Conservation (phyloP, 2,329 filamentous ascomycete genomes). For the Aquanectria penicillioides region DNA sequence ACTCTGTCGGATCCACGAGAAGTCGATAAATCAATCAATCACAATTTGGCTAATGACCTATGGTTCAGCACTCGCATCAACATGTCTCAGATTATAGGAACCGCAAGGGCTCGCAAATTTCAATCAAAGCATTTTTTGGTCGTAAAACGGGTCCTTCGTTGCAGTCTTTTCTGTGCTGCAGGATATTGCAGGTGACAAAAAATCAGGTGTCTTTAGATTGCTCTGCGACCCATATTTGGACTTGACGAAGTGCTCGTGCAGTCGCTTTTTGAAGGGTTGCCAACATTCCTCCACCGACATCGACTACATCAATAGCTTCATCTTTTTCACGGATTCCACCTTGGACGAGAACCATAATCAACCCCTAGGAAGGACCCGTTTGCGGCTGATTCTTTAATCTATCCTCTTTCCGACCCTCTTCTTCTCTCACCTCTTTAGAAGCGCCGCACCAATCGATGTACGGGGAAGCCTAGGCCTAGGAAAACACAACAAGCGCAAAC, state of each 20-base stretch:
- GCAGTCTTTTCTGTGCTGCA: conserved; percentile 4
- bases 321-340: conserved; percentile 9
- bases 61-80: conserved; percentile 15
- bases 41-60: no score
- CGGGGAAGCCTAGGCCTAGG: neutral
- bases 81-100: conserved; percentile 20
- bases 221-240: neutral
- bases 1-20: conserved; percentile 64
- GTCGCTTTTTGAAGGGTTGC: conserved; percentile 11
- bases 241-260: conserved; percentile 10
- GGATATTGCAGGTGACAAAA: conserved; percentile 7
- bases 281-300: conserved; percentile 15
- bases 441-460: conserved; percentile 13
- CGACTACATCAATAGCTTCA: conserved; percentile 13
- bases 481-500: conserved; percentile 13
- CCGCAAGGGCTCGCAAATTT: conserved; percentile 18
- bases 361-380: conserved; percentile 22
- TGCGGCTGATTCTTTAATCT: conserved; percentile 24
- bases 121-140: conserved; percentile 21
- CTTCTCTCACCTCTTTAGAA: neutral
- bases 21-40: conserved; percentile 59
- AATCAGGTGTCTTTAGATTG: conserved; percentile 5
- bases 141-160: conserved; percentile 4
- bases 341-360: neutral
- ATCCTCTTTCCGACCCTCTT: conserved; percentile 17